These are phyloP conservation scores for Irpex sp. DNA, from an alignment of 1,284 basidiomycete genomes.

Conservation along the genomic window DNA sequence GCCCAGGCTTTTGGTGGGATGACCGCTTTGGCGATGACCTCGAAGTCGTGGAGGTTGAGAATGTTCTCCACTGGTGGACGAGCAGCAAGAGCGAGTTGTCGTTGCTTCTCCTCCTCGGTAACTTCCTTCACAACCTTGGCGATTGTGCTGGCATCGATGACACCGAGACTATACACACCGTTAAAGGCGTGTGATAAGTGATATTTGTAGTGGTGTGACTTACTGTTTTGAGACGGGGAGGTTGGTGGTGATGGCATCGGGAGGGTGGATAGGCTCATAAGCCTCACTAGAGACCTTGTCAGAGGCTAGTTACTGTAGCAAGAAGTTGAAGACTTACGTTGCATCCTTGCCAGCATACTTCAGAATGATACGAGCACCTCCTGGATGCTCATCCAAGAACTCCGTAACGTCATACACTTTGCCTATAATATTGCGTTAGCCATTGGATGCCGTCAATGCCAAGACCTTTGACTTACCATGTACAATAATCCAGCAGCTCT, in stretches of 20 bases:
- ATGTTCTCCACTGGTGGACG: constrained; percentile 57
- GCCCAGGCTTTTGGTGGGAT: constrained; percentile 53
- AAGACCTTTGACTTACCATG: constrained; percentile 42
- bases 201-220: background rate
- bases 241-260: constrained; percentile 59
- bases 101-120: constrained; percentile 39
- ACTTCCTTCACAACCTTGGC: constrained; percentile 40
- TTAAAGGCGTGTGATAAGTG: background rate
- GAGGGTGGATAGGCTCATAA: constrained; percentile 63
- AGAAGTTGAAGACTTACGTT: constrained; percentile 39
- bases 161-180: constrained; percentile 36
- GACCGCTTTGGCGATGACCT: constrained; percentile 50
- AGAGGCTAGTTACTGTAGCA: background rate
- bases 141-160: constrained; percentile 44
- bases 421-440: constrained; percentile 29
- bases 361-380: constrained; percentile 55
- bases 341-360: constrained; percentile 78
- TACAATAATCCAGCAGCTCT: constrained; percentile 77
- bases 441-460: background rate
- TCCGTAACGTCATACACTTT: constrained; percentile 73
- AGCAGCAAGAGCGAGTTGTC: constrained; percentile 35
- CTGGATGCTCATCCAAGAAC: constrained; percentile 37
- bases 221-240: constrained; percentile 33
- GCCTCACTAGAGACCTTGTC: constrained; percentile 35
- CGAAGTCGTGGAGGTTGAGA: constrained; percentile 72